phyloP scores from a whole-genome alignment of 768 basidiomycete genomes.

The Hypholoma sublateritium region DNA sequence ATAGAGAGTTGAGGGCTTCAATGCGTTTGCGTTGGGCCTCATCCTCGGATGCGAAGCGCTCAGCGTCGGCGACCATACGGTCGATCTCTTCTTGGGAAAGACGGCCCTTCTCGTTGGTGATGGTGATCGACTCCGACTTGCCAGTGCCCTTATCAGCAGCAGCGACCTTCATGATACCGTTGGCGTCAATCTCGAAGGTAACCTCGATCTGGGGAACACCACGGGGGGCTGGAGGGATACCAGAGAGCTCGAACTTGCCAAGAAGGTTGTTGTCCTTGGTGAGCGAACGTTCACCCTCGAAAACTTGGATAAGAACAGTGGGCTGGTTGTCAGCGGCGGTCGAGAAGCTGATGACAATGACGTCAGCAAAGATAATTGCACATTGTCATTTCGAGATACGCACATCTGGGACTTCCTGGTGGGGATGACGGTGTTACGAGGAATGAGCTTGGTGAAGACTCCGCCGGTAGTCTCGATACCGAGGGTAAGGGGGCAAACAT shows the following conservation, averaged over 20 bases:
- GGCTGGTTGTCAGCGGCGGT: conserved; percentile 91
- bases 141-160: conserved; percentile 94
- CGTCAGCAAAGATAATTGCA: background rate
- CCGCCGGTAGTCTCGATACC: conserved; percentile 99
- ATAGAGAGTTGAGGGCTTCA: conserved; percentile 81
- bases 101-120: conserved; percentile 96
- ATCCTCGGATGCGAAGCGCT: conserved; percentile 85
- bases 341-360: conserved; percentile 54
- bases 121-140: conserved; percentile 88
- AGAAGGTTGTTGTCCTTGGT: conserved; percentile 99
- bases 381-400: conserved; percentile 14
- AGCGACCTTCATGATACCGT: conserved; percentile 92
- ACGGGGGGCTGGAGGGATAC: conserved; percentile 94
- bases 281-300: conserved; percentile 93
- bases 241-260: conserved; percentile 91
- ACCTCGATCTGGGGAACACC: conserved; percentile 98
- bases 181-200: conserved; percentile 92
- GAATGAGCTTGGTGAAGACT: conserved; percentile 96
- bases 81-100: conserved; percentile 89
- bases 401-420: conserved; percentile 95
- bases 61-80: conserved; percentile 92
- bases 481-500: conserved; percentile 95
- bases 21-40: conserved; percentile 80
- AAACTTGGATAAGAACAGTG: conserved; percentile 96
- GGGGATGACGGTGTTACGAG: conserved; percentile 97